Base-by-base conservation (phyloP, 2,329 filamentous ascomycete genomes). In the Botryotinia narcissicola region DNA sequence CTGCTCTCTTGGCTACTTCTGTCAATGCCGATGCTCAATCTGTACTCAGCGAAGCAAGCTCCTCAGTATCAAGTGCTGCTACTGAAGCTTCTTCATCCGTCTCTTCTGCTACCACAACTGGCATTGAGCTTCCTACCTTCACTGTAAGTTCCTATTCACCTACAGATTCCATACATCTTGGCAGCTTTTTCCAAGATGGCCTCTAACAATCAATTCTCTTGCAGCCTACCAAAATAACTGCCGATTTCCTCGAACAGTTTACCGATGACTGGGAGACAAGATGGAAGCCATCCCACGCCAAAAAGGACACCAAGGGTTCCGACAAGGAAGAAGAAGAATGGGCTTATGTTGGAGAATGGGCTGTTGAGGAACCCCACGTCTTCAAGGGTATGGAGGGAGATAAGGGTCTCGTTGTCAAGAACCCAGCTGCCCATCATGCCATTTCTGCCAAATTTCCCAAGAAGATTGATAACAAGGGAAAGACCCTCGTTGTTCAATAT, bases 371-470 rank as follows among this genome's bases (percentile, higher is more conserved):
- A 89, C 96, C 96, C 71, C 86, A 86, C 75, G 90, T 96, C 81
- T 92, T 93, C 84, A 97, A 96, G 87, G 96, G 94, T 80, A 96
- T 98, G 80, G 91, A 94, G 80, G 94, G 93, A 77, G 95, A 98
- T 86, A 97, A 97, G 87, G 96, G 95, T 84, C 90, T 99, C 79
- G 95, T 99, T 76, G 90, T 98, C 84, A 99, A 99, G 92, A 97
- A 98, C 87, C 89, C 93, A 78, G 96, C 96, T 78, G 96, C 96
- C 80, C 96, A 99, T 86, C 96, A 99, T 85, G 96, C 96, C 87
- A 99, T 99, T 84, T 99, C 96, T 68, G 94, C 96, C 86, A 98
- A 98, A 86, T 98, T 99, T 87, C 91, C 93, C 83, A 94, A 97
- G 88, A 92, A 93, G 85, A 93, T 99, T 81, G 92, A 98, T 85